Percentiles rank a stretch among this genome's conserved stretches.
Conservation (phyloP, 345 rosid genomes). For the Salix purpurea region DNA sequence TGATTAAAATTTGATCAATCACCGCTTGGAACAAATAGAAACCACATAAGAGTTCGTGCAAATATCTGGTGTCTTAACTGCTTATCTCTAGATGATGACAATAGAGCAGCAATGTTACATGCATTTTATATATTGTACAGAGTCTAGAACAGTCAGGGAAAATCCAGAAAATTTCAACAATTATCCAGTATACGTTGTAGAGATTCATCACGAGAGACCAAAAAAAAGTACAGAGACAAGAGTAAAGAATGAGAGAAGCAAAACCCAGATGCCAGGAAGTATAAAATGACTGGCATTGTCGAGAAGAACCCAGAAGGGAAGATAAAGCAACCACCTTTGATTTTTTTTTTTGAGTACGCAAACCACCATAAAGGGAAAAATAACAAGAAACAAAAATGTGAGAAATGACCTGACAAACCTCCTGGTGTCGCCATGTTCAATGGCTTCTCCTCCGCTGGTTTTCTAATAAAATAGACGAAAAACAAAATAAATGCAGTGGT, state of each 20-base stretch:
- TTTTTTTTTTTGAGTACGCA: not conserved
- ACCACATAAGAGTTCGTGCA: too few species aligned
- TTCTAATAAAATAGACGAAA: not conserved
- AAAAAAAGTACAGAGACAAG: not conserved
- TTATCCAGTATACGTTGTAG: not conserved
- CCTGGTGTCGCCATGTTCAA: not conserved
- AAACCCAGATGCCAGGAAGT: not conserved
- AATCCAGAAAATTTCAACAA: not conserved
- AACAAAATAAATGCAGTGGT: not conserved
- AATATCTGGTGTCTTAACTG: too few species aligned
- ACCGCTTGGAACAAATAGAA: too few species aligned
- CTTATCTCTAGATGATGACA: too few species aligned
- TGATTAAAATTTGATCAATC: too few species aligned
- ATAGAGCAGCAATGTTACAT: not conserved
- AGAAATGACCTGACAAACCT: slow-evolving; percentile 8
- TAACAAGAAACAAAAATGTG: not conserved
- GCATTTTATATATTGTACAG: not conserved
- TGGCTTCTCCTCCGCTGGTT: not conserved
- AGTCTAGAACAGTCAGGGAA: not conserved
- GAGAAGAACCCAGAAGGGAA: not conserved
- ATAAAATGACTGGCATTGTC: not conserved
- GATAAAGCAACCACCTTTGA: not conserved
- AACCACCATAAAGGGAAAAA: not conserved
- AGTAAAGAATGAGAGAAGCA: not conserved
- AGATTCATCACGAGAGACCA: not conserved